Percentiles rank a stretch among this genome's conserved stretches.
phyloP scores from a whole-genome alignment of 2,329 filamentous ascomycete species.

The Orbilia brochopaga region DNA sequence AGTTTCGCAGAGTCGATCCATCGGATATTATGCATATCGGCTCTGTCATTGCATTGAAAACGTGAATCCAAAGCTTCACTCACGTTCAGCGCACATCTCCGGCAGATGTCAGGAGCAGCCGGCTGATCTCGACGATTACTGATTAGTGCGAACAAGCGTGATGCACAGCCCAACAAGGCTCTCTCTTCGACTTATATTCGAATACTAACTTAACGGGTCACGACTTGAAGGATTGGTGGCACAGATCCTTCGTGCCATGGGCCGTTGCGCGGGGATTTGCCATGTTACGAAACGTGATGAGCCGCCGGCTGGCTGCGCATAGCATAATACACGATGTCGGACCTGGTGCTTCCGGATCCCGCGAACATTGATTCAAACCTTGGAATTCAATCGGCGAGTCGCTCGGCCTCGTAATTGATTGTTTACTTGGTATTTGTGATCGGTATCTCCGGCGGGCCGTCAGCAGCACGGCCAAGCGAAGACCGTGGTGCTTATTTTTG shows the following conservation, averaged over 20 bases:
- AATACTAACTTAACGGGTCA: background rate
- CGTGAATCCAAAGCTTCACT: no score
- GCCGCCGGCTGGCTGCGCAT: background rate
- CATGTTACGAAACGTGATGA: no score
- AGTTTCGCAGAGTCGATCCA: no score
- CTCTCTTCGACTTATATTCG: background rate
- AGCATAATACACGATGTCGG: no score
- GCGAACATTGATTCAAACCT: no score
- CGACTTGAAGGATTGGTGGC: background rate
- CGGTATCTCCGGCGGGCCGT: constrained; percentile 2
- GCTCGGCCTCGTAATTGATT: background rate
- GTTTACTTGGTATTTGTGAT: background rate
- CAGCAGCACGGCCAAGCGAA: background rate
- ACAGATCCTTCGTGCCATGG: background rate
- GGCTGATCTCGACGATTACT: background rate
- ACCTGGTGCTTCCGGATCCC: background rate
- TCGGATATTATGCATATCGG: no score
- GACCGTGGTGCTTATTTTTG: constrained; percentile 4
- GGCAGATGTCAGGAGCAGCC: background rate
- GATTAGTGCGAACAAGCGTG: background rate
- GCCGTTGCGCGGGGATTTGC: background rate
- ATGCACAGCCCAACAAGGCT: constrained; percentile 9
- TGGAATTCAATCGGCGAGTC: background rate
- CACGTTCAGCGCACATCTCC: no score
- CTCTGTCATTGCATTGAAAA: no score